Evolutionary conservation across 2,329 filamentous ascomycete genomes (phyloP), one percentile per base, ranked within the genome.

Genomic region (Phialophora tarda): DNA sequence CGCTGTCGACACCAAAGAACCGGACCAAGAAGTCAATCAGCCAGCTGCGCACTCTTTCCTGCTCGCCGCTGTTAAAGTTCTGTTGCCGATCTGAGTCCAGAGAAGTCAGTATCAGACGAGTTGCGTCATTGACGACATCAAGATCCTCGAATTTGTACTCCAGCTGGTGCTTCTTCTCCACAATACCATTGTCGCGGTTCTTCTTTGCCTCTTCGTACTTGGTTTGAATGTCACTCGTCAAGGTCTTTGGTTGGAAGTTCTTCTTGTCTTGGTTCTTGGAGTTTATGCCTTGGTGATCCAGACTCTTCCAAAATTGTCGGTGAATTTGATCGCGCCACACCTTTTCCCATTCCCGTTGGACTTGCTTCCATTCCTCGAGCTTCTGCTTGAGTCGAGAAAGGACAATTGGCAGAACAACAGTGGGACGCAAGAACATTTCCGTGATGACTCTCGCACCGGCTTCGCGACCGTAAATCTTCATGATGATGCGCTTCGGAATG

Each of bases 251-350:
- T 58, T 94, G 91, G 67, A 97, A 91, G 71, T 92, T 90, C 72
- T 93, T 90, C 85, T 98, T 98, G 79, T 99, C 95, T 44, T 86
- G 89, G 69, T 89, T 87, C 80, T 95, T 96, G 74, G 92, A 91
- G 61, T 92, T 89, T 66, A 96, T 93, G 23, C 93, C 93, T 85
- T 98, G 96, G 75, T 99, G 95, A 75, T 99, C 95, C 60, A 99
- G 87, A 77, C 93, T 97, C 82, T 93, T 96, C 80, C 96, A 91
- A 79, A 97, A 96, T 82, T 96, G 94, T 74, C 91, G 89, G 75
- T 96, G 91, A 26, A 94, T 98, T 80, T 98, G 95, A 58, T 92
- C 89, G 70, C 95, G 92, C 95, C 95, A 99, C 7, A 99, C 93
- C 79, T 97, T 97, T 78, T 98, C 93, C 95, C 95, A 99, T 77